phyloP scores from a whole-genome alignment of 768 basidiomycete species.

The Scleroderma bovista region DNA sequence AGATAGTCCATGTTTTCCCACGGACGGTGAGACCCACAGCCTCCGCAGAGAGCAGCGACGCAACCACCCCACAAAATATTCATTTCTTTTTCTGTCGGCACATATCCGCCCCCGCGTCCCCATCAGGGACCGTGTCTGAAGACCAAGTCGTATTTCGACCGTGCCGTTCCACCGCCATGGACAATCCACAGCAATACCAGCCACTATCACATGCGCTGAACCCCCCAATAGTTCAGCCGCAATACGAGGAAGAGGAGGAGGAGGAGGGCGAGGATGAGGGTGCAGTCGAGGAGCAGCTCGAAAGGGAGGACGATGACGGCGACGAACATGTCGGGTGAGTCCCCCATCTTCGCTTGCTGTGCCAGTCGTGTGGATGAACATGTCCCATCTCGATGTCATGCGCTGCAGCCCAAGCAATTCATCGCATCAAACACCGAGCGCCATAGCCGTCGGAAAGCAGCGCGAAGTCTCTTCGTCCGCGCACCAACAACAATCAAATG shows the following conservation, averaged over 20 bases:
- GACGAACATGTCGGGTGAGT: conserved; percentile 31
- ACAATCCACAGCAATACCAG: conserved; percentile 77
- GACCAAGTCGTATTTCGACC: too few species aligned
- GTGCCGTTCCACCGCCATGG: conserved; percentile 25
- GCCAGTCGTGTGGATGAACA: conserved; percentile 2
- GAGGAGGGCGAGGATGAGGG: conserved; percentile 75
- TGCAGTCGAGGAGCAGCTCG: conserved; percentile 63
- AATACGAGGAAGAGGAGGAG: conserved; percentile 49
- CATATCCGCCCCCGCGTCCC: conserved; percentile 1
- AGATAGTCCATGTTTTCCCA: not conserved
- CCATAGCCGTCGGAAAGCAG: conserved; percentile 14
- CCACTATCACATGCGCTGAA: conserved; percentile 75
- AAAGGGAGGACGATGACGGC: conserved; percentile 41
- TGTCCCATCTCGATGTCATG: conserved; percentile 3
- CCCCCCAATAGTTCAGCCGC: conserved; percentile 37
- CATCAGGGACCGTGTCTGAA: conserved; percentile 1
- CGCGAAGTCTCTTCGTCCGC: conserved; percentile 5
- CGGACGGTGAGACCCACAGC: not conserved
- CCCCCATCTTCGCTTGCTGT: conserved; percentile 8
- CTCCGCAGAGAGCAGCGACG: not conserved
- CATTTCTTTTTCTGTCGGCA: not conserved
- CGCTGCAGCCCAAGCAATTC: conserved; percentile 20
- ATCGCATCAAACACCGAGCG: conserved; percentile 10
- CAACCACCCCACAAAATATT: conserved; percentile 1
- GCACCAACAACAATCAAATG: conserved; percentile 23